A percentile compares a stretch with the other conserved stretches of the same genome.
These are phyloP conservation scores for Coniella vitis DNA, from an alignment of 2,329 filamentous ascomycete genomes.

Conservation along the genomic window DNA sequence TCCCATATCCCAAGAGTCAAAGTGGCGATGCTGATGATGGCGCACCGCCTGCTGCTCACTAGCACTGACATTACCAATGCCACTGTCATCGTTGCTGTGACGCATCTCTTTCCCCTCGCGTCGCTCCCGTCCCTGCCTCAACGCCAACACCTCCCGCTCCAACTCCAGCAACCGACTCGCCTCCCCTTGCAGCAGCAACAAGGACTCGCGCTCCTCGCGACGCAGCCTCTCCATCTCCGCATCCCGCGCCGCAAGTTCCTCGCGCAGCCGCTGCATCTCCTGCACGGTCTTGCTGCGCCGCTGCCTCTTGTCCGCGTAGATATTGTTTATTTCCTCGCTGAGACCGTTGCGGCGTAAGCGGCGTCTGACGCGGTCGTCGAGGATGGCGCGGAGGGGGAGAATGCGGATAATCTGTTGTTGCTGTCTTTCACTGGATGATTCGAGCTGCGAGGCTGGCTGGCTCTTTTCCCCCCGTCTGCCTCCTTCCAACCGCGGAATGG, in stretches of 20 bases:
- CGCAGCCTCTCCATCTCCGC: slow-evolving; percentile 44
- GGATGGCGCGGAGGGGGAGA: slow-evolving; percentile 44
- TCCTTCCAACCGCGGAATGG: neutral
- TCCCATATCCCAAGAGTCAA: slow-evolving; percentile 8
- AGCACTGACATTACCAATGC: too few species aligned
- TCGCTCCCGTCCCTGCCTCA: neutral
- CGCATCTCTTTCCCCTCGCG: neutral
- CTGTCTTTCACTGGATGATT: too few species aligned
- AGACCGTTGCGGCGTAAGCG: slow-evolving; percentile 49
- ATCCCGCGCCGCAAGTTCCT: slow-evolving; percentile 43
- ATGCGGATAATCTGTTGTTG: slow-evolving; percentile 35
- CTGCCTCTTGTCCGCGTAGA: slow-evolving; percentile 39
- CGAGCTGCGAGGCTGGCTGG: too few species aligned
- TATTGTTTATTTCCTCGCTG: slow-evolving; percentile 51
- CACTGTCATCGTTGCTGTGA: neutral
- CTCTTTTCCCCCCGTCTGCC: neutral
- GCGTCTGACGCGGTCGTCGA: slow-evolving; percentile 50
- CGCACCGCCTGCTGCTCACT: too few species aligned
- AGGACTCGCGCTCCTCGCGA: slow-evolving; percentile 17
- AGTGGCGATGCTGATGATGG: neutral
- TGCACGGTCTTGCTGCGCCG: slow-evolving; percentile 31
- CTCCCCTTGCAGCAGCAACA: neutral
- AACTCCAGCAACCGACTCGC: slow-evolving; percentile 4
- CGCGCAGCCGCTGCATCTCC: slow-evolving; percentile 43
- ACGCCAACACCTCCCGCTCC: slow-evolving; percentile 1